Conservation (phyloP, 2,329 filamentous ascomycete species). For the Nigrospora oryzae region DNA sequence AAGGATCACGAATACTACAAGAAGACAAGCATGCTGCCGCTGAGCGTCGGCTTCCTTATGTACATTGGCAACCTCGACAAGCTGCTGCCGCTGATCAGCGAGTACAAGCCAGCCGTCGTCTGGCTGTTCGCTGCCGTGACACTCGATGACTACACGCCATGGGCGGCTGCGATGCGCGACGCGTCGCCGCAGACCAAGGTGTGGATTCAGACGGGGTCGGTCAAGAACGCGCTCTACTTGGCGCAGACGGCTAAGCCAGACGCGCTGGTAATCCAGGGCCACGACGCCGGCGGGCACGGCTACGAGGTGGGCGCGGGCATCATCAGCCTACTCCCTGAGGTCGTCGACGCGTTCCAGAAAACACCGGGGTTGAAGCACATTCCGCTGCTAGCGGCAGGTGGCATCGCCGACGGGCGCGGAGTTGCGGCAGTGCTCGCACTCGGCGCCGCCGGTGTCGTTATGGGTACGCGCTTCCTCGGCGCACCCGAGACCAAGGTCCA, state of each 20-base stretch:
- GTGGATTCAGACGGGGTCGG: constrained; percentile 43
- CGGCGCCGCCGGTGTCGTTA: constrained; percentile 43
- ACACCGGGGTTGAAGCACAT: constrained; percentile 8
- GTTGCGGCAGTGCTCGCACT: constrained; percentile 39
- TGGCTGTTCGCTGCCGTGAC: constrained; percentile 58
- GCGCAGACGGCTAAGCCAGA: constrained; percentile 27
- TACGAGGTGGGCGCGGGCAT: constrained; percentile 34
- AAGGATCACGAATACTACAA: constrained; percentile 14
- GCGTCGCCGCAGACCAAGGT: constrained; percentile 32
- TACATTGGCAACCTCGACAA: constrained; percentile 33
- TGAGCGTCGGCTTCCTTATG: constrained; percentile 57
- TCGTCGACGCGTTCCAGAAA: constrained; percentile 29
- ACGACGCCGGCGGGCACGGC: constrained; percentile 45
- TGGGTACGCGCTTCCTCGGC: constrained; percentile 59
- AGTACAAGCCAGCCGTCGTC: constrained; percentile 47
- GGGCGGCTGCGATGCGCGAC: constrained; percentile 21
- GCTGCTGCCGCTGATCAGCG: constrained; percentile 40
- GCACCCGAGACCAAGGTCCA: not conserved
- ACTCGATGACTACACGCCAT: constrained; percentile 16
- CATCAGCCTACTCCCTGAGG: constrained; percentile 38
- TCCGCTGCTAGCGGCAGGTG: constrained; percentile 37
- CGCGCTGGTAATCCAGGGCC: constrained; percentile 42
- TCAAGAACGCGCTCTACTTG: constrained; percentile 36
- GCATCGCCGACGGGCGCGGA: constrained; percentile 42
- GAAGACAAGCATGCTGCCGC: constrained; percentile 24